A percentile compares a stretch with the other conserved stretches of the same genome.
Evolutionary conservation across 805 yeast genomes (phyloP).

Genomic region (Kodamaea nitidulidarum): DNA sequence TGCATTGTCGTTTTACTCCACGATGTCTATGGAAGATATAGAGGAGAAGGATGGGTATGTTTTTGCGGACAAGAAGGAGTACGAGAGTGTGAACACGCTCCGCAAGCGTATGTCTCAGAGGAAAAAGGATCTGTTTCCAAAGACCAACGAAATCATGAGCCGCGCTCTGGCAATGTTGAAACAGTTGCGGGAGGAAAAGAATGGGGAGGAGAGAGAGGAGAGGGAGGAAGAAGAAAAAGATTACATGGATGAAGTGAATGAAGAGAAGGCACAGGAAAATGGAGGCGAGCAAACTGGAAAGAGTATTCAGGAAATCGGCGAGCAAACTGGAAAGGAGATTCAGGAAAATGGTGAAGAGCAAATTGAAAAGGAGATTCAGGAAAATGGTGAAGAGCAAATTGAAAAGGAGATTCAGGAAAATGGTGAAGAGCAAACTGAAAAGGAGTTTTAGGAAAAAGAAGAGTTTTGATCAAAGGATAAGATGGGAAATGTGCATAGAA

Average conservation of each 20-base stretch:
- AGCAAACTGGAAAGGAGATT: no score
- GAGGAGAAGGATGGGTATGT: constrained; percentile 8
- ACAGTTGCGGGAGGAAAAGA: constrained; percentile 18
- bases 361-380: no score
- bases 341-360: no score
- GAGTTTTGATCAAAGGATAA: no score
- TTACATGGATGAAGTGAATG: not conserved
- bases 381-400: no score
- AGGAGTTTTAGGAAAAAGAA: no score
- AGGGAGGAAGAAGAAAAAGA: not conserved
- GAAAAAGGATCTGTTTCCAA: constrained; percentile 15
- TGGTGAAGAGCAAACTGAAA: no score
- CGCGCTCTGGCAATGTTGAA: constrained; percentile 41
- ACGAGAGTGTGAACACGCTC: constrained; percentile 37
- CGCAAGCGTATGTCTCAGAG: constrained; percentile 37
- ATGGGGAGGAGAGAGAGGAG: not conserved
- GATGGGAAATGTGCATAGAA: no score
- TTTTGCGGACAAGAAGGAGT: constrained; percentile 15
- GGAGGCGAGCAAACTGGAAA: no score
- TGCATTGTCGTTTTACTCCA: constrained; percentile 33
- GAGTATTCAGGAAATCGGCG: no score
- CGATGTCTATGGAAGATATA: constrained; percentile 23
- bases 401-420: no score
- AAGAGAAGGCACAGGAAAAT: not conserved
- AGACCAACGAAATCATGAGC: constrained; percentile 27